Base-by-base conservation (phyloP, 164 flowering plant genomes). In the Platanus orientalis region DNA sequence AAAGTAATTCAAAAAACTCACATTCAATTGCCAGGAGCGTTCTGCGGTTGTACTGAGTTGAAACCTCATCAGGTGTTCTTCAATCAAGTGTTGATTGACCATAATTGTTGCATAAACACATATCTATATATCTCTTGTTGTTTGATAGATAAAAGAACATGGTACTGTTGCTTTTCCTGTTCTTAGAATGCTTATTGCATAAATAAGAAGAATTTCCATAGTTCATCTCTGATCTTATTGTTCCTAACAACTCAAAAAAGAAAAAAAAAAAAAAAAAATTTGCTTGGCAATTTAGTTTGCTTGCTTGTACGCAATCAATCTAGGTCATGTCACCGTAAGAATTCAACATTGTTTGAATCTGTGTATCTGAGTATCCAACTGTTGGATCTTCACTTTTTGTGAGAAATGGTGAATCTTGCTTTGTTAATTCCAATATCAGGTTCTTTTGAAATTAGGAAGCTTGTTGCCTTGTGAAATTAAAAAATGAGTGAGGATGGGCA, bases 11-110 rank as follows among this genome's bases (percentile, higher is more conserved):
- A 1, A 82, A 68, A 61, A 81, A 73, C 30, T 62, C 96, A 7
- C 95, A 91, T 57, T 81, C 96, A 0, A 78, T 89, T 36, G 88
- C 93, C 19, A 82, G 94, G 74, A 91, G 89, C 57, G 79, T 84
- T 44, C 75, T 91, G 69, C 71, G 96, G 48, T 63, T 89, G 64
- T 89, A 86, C 74, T 94, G 80, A 90, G 21, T 42, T 26, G 32
- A 69, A 70, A 66, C 49, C 47, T 49, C 63, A 68, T 68, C 68
- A 65, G 71, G 61, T 75, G 64, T 71, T 75, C 65, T 54, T 55
- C 67, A 19, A 57, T 71, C 69, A 55, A 48, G 16, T 68, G 57
- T 57, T 65, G 73, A 65, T 71, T 69, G 68, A 67, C 70, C 67
- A 73, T 63, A 55, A 71, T 79, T 72, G 62, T 73, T 74, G 73